Conservation (phyloP, 768 basidiomycete genomes). For the Daedaleopsis nitida region DNA sequence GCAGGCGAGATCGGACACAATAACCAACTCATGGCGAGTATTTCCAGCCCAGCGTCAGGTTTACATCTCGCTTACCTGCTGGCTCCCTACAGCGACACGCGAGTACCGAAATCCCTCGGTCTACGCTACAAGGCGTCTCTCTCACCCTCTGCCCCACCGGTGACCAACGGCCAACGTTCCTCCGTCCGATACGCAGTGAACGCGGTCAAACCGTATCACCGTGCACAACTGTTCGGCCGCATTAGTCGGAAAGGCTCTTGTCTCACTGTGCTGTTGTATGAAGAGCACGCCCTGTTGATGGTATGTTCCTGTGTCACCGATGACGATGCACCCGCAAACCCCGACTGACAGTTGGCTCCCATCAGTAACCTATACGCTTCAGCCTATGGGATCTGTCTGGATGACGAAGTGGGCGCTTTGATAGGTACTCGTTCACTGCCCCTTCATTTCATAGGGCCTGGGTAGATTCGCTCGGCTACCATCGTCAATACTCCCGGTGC, state of each 20-base stretch:
- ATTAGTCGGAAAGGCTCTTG: background rate
- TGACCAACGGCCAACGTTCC: constrained; percentile 1
- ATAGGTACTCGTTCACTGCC: background rate
- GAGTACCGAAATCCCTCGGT: background rate
- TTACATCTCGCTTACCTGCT: background rate
- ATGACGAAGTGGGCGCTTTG: constrained; percentile 11
- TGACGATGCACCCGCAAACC: background rate
- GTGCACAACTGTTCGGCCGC: background rate
- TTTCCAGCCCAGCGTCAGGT: background rate
- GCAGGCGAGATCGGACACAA: background rate
- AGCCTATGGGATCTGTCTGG: constrained; percentile 11
- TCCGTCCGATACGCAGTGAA: background rate
- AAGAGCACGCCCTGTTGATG: constrained; percentile 6
- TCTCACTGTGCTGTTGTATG: background rate
- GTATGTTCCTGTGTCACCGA: background rate
- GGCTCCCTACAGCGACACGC: background rate
- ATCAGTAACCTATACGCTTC: constrained; percentile 20
- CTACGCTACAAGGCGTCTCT: constrained; percentile 6
- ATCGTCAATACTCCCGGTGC: constrained; percentile 3
- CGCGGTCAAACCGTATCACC: background rate
- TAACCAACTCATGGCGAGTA: background rate
- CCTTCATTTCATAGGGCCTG: background rate
- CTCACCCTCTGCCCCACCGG: constrained; percentile 17
- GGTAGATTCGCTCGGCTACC: constrained; percentile 7
- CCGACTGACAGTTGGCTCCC: background rate